Percentiles rank a stretch among this genome's conserved stretches.
Evolutionary conservation across 768 basidiomycete species (phyloP).

Genomic region (Tricholoma furcatifolium): DNA sequence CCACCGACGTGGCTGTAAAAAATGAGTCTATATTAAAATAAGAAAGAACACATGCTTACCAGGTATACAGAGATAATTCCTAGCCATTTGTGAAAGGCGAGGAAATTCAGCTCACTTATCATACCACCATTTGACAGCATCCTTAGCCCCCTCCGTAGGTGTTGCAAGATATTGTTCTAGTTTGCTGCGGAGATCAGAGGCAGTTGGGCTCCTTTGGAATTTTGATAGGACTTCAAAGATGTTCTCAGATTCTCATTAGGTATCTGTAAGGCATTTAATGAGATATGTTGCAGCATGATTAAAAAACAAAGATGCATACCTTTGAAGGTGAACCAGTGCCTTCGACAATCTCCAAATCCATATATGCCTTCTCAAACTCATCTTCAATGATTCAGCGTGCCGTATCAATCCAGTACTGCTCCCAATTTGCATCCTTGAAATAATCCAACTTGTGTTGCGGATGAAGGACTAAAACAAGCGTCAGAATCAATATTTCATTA

Average conservation of each 20-base stretch:
- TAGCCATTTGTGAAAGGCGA: constrained; percentile 28
- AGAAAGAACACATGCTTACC: constrained; percentile 14
- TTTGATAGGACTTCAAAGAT: constrained; percentile 23
- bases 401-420: too few species aligned
- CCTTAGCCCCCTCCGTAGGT: constrained; percentile 19
- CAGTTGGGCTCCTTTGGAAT: neutral
- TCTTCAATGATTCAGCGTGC: too few species aligned
- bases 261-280: neutral
- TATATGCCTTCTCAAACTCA: too few species aligned
- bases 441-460: too few species aligned
- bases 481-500: too few species aligned
- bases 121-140: constrained; percentile 30
- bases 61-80: constrained; percentile 26
- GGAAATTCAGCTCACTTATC: constrained; percentile 20
- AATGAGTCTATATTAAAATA: neutral
- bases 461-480: too few species aligned
- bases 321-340: too few species aligned
- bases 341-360: too few species aligned
- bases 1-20: constrained; percentile 5
- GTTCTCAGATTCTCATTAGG: constrained; percentile 12
- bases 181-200: constrained; percentile 19
- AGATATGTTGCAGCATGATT: too few species aligned
- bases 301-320: too few species aligned
- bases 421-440: too few species aligned
- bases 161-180: constrained; percentile 29